Base-by-base conservation (phyloP, 768 basidiomycete species). In the Cystoderma amianthinum region DNA sequence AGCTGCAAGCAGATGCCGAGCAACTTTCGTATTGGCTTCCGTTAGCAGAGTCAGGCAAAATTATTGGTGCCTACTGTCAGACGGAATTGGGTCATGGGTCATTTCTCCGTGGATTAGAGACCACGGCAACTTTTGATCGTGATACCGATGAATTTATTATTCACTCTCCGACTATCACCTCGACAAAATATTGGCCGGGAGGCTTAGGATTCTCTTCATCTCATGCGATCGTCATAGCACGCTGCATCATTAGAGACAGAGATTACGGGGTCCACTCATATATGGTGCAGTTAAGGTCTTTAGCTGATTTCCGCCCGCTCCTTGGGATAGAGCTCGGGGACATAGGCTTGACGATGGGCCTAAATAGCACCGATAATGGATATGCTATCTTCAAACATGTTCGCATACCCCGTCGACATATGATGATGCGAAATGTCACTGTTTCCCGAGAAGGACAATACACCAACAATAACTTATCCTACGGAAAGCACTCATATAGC, bases 1-100 rank as follows among this genome's bases (percentile, higher is more conserved):
- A 54, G 16, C 38, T 57, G 9, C 54, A 53, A 28, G 55, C 44
- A 1, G 41, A 48, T n/a, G 33, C 42, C 2, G 53, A 58, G 32
- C 58, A 58, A 44, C 43, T 48, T 3, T 43, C 47, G 2, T 36
- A 51, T 16, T 58, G 53, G 56, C 40, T 53, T 17, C 56, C 56
- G 3, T 44, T 51, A 2, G 53, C 50, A 1, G 47, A 52, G 36
- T 49, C 48, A 0, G 48, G 53, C 4, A 48, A 41, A 20, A 56
- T 56, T 19, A 42, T 58, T 15, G 55, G 56, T 7, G 42, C 53
- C 4, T 58, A 58, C 23, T 53, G 49, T 22, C 57, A 53, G 40
- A 57, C 56, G 5, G 56, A 60, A 34, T 48, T 60, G 9, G 56
- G 54, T 6, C 56, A 59, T 38, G 56, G 58, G 7, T 54, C 54